A percentile compares a stretch with the other conserved stretches of the same genome.
Evolutionary conservation across 768 basidiomycete species (phyloP).

Genomic region (Pleurotus tuber-regium): DNA sequence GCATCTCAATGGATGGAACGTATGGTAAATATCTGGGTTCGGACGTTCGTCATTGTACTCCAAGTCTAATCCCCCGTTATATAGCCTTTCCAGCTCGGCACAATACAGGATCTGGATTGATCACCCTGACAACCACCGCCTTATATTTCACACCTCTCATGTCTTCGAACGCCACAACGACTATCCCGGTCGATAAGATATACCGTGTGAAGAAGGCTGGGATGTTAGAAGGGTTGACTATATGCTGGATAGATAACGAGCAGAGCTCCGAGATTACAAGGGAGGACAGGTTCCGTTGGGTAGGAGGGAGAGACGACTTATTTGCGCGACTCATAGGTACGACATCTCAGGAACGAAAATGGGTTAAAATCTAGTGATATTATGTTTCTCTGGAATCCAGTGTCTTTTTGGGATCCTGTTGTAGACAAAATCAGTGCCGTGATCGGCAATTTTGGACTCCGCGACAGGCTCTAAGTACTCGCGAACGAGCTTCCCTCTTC

Average conservation of each 20-base stretch:
- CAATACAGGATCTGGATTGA: constrained; percentile 51
- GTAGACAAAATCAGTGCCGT: neutral
- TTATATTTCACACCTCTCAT: constrained; percentile 57
- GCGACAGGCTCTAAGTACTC: constrained; percentile 4
- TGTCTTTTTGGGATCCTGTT: neutral
- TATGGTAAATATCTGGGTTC: no score
- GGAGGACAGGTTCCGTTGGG: constrained; percentile 58
- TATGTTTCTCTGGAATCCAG: neutral
- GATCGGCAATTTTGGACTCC: neutral
- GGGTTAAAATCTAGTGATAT: constrained; percentile 41
- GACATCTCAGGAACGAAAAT: constrained; percentile 36
- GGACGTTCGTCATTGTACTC: no score
- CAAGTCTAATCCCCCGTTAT: no score
- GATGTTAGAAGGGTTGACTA: constrained; percentile 47
- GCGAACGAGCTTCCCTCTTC: neutral
- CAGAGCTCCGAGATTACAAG: constrained; percentile 32
- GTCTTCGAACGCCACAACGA: constrained; percentile 40
- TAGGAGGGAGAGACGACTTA: constrained; percentile 61
- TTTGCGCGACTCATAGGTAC: constrained; percentile 61
- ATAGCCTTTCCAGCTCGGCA: constrained; percentile 63
- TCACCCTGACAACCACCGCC: constrained; percentile 49
- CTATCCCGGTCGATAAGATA: constrained; percentile 44
- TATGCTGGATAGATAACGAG: constrained; percentile 37
- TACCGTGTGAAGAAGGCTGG: constrained; percentile 58
- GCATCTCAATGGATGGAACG: no score